Evolutionary conservation across 192 early-diverging fungal species (phyloP).

Genomic region (Cetraspora pellucida): DNA sequence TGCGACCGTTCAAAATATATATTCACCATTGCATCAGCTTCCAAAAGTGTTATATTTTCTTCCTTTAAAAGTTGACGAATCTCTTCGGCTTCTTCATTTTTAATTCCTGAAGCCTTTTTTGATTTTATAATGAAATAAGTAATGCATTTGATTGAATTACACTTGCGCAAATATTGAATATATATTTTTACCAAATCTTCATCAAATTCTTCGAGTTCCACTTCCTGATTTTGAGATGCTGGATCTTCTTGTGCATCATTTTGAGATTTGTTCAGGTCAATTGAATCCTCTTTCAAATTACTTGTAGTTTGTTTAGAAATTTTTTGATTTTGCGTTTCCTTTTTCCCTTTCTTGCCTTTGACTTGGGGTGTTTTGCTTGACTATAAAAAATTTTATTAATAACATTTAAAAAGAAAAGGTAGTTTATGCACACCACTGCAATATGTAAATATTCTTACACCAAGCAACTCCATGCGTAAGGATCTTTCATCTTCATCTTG

Average conservation of each 20-base stretch:
- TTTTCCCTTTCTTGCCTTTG: constrained; percentile 75
- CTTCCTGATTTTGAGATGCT: background rate
- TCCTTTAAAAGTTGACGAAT: constrained; percentile 59
- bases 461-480: constrained; percentile 79
- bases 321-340: constrained; percentile 53
- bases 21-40: constrained; percentile 50
- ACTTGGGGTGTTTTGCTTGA: constrained; percentile 69
- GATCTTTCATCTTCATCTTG: constrained; percentile 92
- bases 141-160: background rate
- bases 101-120: background rate
- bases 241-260: background rate
- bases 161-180: background rate
- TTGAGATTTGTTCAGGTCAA: constrained; percentile 29
- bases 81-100: constrained; percentile 45
- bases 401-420: background rate
- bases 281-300: background rate
- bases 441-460: constrained; percentile 45
- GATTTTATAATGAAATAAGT: background rate
- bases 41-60: constrained; percentile 59
- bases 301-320: constrained; percentile 28
- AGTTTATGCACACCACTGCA: background rate
- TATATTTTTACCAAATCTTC: constrained; percentile 8
- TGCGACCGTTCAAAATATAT: background rate
- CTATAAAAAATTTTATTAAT: constrained; percentile 37
- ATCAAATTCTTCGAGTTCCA: constrained; percentile 17